These are phyloP conservation scores for Malus asiatica DNA, from an alignment of 306 rosid species.

Conservation along the genomic window DNA sequence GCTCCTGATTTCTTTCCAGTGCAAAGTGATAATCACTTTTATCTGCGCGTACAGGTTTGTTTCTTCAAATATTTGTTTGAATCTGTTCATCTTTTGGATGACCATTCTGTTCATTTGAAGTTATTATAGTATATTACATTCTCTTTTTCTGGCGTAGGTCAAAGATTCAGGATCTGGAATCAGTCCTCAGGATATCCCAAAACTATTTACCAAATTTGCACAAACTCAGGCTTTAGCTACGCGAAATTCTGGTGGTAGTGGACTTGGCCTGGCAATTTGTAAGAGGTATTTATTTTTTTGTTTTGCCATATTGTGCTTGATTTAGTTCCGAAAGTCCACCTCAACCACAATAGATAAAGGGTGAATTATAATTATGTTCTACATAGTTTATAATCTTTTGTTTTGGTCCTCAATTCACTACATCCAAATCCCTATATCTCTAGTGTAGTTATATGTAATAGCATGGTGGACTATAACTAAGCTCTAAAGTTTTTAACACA, in stretches of 20 bases:
- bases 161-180: constrained; percentile 89
- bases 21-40: constrained; percentile 71
- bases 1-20: constrained; percentile 60
- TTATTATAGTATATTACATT: background rate
- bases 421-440: background rate
- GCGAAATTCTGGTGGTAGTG: constrained; percentile 62
- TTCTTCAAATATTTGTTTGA: constrained; percentile 21
- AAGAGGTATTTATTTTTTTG: constrained; percentile 58
- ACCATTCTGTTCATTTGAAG: constrained; percentile 3
- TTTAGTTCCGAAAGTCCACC: background rate
- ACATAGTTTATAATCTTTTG: background rate
- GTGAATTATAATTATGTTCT: background rate
- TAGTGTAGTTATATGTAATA: background rate
- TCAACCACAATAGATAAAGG: background rate
- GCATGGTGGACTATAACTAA: background rate
- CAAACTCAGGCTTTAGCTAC: constrained; percentile 63
- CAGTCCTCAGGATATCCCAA: constrained; percentile 79
- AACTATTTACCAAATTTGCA: constrained; percentile 74
- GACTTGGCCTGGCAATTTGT: constrained; percentile 92
- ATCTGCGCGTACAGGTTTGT: constrained; percentile 83
- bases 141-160: constrained; percentile 36
- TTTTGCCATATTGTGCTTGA: constrained; percentile 3
- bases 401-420: background rate
- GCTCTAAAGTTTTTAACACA: background rate
- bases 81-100: constrained; percentile 10